Percentiles rank a stretch among this genome's conserved stretches.
Conservation (phyloP, 176 grass and related monocot species). For the Bonia amplexicaulis region DNA sequence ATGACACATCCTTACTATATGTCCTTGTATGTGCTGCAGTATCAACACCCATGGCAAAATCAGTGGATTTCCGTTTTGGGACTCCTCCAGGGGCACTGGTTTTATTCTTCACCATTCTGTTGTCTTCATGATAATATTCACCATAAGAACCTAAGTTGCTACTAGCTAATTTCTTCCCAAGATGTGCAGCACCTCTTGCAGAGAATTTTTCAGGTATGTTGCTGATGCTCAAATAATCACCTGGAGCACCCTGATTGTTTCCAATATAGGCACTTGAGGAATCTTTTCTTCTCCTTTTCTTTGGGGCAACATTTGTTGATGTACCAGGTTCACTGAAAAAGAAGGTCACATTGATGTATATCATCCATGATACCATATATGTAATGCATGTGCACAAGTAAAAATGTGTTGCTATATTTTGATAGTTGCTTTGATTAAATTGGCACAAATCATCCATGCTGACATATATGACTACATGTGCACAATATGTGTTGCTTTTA, state of each 20-base stretch:
- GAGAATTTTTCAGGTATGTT: constrained; percentile 46
- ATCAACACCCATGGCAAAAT: constrained; percentile 38
- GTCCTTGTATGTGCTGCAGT: constrained; percentile 36
- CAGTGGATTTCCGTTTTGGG: constrained; percentile 52
- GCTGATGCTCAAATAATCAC: constrained; percentile 36
- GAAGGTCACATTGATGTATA: constrained; percentile 6
- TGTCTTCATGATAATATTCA: constrained; percentile 42
- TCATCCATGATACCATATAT: constrained; percentile 16
- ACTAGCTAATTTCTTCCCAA: constrained; percentile 38
- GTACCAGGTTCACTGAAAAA: constrained; percentile 60
- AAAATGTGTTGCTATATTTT: constrained; percentile 5
- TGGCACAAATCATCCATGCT: constrained; percentile 4
- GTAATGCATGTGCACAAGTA: constrained; percentile 13
- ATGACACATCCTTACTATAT: constrained; percentile 50
- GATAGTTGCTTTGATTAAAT: constrained; percentile 6
- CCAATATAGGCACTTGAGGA: constrained; percentile 33
- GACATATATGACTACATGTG: background rate
- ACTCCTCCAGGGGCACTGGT: constrained; percentile 22
- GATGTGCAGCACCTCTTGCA: constrained; percentile 34
- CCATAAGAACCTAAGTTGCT: constrained; percentile 31
- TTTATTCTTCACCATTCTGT: constrained; percentile 53
- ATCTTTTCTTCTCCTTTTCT: constrained; percentile 95
- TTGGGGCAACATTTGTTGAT: constrained; percentile 47
- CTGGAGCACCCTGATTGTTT: constrained; percentile 40
- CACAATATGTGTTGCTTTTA: background rate